These are phyloP conservation scores for Malus hybrid DNA, from an alignment of 331 rosid genomes.

Conservation along the genomic window DNA sequence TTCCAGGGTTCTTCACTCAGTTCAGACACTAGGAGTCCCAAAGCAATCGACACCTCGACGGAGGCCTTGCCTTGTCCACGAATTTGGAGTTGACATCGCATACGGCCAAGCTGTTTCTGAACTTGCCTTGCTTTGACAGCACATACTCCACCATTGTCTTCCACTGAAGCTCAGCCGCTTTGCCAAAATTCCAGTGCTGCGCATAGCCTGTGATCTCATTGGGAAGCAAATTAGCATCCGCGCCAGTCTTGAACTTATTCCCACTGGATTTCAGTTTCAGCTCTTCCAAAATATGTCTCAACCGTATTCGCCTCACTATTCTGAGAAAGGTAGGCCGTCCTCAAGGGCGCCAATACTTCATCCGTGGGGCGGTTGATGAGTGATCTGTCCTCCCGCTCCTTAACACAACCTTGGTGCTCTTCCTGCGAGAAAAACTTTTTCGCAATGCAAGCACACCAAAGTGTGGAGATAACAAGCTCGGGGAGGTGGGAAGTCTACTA, in stretches of 20 bases:
- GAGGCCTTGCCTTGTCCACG: not conserved
- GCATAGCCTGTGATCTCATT: not conserved
- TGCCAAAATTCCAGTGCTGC: not conserved
- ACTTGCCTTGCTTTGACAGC: not conserved
- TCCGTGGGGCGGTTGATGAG: too few species aligned
- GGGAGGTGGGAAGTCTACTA: too few species aligned
- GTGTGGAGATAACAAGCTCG: too few species aligned
- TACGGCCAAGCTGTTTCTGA: not conserved
- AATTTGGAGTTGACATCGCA: not conserved
- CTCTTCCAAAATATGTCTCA: too few species aligned
- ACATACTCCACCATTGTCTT: not conserved
- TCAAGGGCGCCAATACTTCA: too few species aligned
- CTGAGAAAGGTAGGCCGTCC: too few species aligned
- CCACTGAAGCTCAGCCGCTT: not conserved
- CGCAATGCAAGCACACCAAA: too few species aligned
- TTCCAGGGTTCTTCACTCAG: not conserved
- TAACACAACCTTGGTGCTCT: too few species aligned
- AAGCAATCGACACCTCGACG: not conserved
- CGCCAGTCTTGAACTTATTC: not conserved
- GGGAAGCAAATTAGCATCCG: not conserved
- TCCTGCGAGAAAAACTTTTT: too few species aligned
- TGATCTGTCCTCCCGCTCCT: too few species aligned
- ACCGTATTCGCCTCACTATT: too few species aligned
- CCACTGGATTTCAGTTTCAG: too few species aligned
- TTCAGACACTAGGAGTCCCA: not conserved